phyloP scores from a whole-genome alignment of 2,329 filamentous ascomycete species.

The Talaromyces sp. region DNA sequence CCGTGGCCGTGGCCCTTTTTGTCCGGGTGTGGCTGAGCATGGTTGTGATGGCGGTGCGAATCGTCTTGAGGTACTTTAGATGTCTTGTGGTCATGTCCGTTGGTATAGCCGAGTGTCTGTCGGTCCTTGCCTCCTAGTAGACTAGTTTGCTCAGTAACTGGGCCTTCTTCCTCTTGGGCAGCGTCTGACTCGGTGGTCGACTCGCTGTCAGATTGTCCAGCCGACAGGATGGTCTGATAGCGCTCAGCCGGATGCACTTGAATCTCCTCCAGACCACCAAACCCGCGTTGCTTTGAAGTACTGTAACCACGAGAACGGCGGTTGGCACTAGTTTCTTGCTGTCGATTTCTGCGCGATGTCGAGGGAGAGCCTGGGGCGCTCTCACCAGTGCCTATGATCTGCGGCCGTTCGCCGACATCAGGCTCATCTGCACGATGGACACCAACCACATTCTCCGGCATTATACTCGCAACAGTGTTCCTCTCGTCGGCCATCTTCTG shows the following conservation, averaged over 20 bases:
- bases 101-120: slow-evolving; percentile 26
- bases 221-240: slow-evolving; percentile 85
- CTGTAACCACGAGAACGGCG: slow-evolving; percentile 32
- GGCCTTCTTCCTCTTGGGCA: slow-evolving; percentile 48
- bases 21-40: slow-evolving; percentile 64
- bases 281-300: slow-evolving; percentile 54
- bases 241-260: slow-evolving; percentile 87
- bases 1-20: slow-evolving; percentile 48
- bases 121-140: slow-evolving; percentile 41
- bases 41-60: slow-evolving; percentile 70
- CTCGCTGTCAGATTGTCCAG: slow-evolving; percentile 57
- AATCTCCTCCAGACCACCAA: slow-evolving; percentile 61
- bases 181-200: slow-evolving; percentile 50
- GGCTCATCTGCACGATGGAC: slow-evolving; percentile 37
- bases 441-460: slow-evolving; percentile 59
- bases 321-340: slow-evolving; percentile 17
- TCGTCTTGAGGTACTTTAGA: slow-evolving; percentile 20
- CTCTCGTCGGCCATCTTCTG: slow-evolving; percentile 50
- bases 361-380: slow-evolving; percentile 15
- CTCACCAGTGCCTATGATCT: slow-evolving; percentile 4
- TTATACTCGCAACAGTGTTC: slow-evolving; percentile 58
- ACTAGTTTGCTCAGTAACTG: slow-evolving; percentile 41
- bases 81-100: slow-evolving; percentile 19
- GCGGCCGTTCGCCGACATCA: slow-evolving; percentile 11
- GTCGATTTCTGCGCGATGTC: slow-evolving; percentile 25